Conservation (phyloP, 495 filamentous ascomycete genomes). For the Penicillium canariense region DNA sequence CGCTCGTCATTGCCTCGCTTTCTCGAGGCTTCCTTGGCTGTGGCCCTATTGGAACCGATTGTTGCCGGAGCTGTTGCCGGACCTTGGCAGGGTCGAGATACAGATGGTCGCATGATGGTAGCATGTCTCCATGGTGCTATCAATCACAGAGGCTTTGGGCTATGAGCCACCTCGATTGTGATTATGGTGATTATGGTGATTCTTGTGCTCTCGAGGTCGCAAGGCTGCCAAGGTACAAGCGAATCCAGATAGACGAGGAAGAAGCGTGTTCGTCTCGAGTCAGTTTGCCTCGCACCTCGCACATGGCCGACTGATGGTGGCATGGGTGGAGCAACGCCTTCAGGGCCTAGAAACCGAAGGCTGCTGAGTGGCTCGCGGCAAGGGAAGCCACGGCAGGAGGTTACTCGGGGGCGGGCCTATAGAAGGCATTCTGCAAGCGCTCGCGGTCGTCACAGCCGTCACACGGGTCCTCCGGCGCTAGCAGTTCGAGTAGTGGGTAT, state of each 20-base stretch:
- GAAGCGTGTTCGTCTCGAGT: neutral
- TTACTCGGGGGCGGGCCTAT: slow-evolving; percentile 25
- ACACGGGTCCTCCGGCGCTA: slow-evolving; percentile 13
- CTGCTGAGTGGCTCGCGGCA: slow-evolving; percentile 17
- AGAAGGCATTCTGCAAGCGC: slow-evolving; percentile 36
- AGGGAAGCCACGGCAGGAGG: slow-evolving; percentile 14
- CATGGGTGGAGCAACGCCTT: neutral
- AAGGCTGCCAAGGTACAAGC: no score
- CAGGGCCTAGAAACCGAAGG: slow-evolving; percentile 1
- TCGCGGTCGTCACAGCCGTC: slow-evolving; percentile 32
- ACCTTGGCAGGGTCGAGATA: neutral
- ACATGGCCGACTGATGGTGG: neutral
- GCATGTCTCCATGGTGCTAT: neutral
- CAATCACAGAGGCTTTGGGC: neutral
- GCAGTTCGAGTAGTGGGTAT: neutral
- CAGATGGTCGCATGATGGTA: neutral
- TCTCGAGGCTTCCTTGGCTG: neutral
- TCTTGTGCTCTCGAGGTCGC: no score
- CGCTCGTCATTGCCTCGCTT: neutral
- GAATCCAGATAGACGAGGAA: neutral
- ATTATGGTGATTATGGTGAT: no score
- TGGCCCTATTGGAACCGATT: neutral
- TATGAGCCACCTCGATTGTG: neutral
- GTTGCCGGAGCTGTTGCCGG: neutral
- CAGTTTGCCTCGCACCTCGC: neutral